These are phyloP conservation scores for Oryza australiensis DNA, from an alignment of 176 grass and related monocot species.

Conservation along the genomic window DNA sequence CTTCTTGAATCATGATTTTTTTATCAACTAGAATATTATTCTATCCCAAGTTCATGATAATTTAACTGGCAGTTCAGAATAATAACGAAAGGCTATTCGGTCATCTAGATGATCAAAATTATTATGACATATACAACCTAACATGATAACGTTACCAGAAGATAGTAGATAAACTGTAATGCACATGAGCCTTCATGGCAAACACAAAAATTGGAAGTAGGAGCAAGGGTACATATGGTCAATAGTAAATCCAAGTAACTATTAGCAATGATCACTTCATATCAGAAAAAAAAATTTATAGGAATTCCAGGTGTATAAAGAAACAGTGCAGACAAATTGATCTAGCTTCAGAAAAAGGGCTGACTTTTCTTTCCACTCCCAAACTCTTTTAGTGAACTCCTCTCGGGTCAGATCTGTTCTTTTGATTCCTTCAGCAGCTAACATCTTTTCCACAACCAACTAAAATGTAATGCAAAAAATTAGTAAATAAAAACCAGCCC, in stretches of 20 bases:
- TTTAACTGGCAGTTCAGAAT: conserved; percentile 16
- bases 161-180: conserved; percentile 14
- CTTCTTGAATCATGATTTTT: conserved; percentile 13
- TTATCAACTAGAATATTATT: not conserved
- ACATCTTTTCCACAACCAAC: conserved; percentile 99
- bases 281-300: conserved; percentile 3
- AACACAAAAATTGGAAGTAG: not conserved
- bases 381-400: conserved; percentile 92
- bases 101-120: conserved; percentile 1
- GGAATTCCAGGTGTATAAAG: conserved; percentile 13
- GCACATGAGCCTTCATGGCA: not conserved
- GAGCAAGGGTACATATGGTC: not conserved
- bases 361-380: conserved; percentile 99
- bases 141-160: not conserved
- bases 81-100: not conserved
- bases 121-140: conserved; percentile 9
- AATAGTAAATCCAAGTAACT: conserved; percentile 26
- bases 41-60: not conserved
- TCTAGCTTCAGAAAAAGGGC: conserved; percentile 31
- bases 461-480: conserved; percentile 42
- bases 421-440: conserved; percentile 91
- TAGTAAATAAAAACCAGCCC: conserved; percentile 24
- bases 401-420: conserved; percentile 88
- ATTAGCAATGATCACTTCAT: conserved; percentile 18
- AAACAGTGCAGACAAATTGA: conserved; percentile 19